Evolutionary conservation across 1,284 basidiomycete species (phyloP), one percentile per base, ranked within the genome.

Genomic region (Inonotus obliquus): DNA sequence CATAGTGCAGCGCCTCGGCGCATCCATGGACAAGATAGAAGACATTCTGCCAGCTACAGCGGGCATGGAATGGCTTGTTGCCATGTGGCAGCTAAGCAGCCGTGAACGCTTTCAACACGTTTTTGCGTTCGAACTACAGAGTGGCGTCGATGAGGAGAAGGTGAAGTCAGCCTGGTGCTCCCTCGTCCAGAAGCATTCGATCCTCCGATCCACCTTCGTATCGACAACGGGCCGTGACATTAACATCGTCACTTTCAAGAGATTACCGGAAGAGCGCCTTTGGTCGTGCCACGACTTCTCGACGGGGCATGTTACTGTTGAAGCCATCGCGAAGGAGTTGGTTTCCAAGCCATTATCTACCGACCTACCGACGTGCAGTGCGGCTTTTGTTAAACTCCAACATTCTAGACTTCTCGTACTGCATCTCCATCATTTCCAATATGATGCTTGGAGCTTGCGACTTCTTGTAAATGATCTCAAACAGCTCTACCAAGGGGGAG

Each of bases 401-500:
- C 60, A 65, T 38, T 63, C 64, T 19, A 66, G 64, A 23, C 78
- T 75, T 60, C 67, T 81, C n/a, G 62, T 80, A 23, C 60, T 82
- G 29, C 74, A 78, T 57, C 69, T 82, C 56, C 77, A 81, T 61
- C 80, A 81, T 65, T 78, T 79, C 68, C 79, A 81, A 67, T 82
- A 81, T 64, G 80, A 81, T 55, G 80, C 79, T 3, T 77, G 78
- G 77, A 80, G 79, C 66, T 68, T 81, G 38, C 72, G 68, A 32
- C 68, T 81, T n/a, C 66, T 82, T 19, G 61, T 77, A 2, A 70
- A 76, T 55, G 78, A 81, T 61, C 70, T 82, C 11, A 65, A 69
- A 23, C 67, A 67, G 13, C 47, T 79, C 14, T 81, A 79, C 65
- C 58, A 69, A 23, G 57, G 58, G 25, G 44, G 59, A 10, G 39